Evolutionary conservation across 2,329 filamentous ascomycete species (phyloP), one percentile per base, ranked within the genome.

Genomic region (Penicillium freii): DNA sequence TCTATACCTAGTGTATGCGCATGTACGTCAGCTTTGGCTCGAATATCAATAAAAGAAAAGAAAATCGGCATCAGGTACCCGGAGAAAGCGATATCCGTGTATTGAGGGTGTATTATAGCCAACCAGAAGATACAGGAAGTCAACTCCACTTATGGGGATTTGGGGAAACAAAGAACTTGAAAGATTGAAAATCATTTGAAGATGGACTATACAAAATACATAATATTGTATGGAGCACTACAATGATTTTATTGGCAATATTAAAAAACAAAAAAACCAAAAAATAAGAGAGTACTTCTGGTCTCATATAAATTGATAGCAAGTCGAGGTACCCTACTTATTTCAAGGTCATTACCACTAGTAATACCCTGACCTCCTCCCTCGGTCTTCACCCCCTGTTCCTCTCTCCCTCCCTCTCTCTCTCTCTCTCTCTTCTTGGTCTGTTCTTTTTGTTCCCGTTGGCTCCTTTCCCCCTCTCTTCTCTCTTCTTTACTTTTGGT

Each of bases 321-420:
- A 19, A 13, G 31, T 29, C 8, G 1, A 40, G 31, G 52, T 55
- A 55, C 39, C 46, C 38, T 51, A 34, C 42, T 23, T 25, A 45
- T 27, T 56, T 27, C 42, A 27, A n/a, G 31, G 31, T 49, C 33
- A 56, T 58, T 58, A 58, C 51, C 51, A 58, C 56, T 58, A 58
- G 56, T 58, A 58, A 58, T 58, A 46, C 46, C 40, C 56, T 55
- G 31, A 51, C 51, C 45, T 47, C 21, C 54, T 47, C 44, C 51
- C 42, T 57, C 55, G 52, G 31, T 33, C 48, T 52, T 56, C 52
- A 50, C 56, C 56, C 51, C 56, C 46, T 56, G 42, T 56, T 56
- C 56, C 40, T 53, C 33, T 44, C 38, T 8, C 27, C 1, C 23
- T 45, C 42, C 29, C 10, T 11, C 21, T 49, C 34, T 1, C 31